These are phyloP conservation scores for Colletotrichum brevisporum DNA, from an alignment of 2,329 filamentous ascomycete genomes.

Conservation along the genomic window DNA sequence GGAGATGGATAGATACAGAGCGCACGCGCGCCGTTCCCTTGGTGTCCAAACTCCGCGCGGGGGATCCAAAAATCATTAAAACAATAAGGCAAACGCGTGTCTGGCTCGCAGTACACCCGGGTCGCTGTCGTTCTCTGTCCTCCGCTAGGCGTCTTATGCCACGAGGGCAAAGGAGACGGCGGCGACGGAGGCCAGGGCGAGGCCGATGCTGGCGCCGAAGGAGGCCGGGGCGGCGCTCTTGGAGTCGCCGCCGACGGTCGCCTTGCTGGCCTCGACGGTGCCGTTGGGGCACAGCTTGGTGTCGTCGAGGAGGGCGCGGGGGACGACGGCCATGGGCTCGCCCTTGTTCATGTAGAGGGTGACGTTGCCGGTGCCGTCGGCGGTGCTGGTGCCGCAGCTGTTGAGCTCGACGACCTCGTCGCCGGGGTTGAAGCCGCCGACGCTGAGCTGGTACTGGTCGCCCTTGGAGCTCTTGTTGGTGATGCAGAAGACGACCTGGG, in stretches of 20 bases:
- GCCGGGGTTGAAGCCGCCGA: constrained; percentile 36
- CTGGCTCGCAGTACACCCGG: constrained; percentile 20
- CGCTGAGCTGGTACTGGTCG: constrained; percentile 29
- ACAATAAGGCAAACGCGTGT: constrained; percentile 18
- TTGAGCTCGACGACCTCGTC: constrained; percentile 35
- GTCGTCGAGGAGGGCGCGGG: constrained; percentile 16
- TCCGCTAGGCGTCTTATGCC: constrained; percentile 12
- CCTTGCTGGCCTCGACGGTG: constrained; percentile 26
- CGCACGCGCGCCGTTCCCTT: neutral
- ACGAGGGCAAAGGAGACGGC: constrained; percentile 32
- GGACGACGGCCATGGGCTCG: constrained; percentile 32
- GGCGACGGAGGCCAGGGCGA: constrained; percentile 30
- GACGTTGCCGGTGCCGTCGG: constrained; percentile 38
- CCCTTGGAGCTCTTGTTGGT: constrained; percentile 40
- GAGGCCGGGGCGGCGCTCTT: constrained; percentile 20
- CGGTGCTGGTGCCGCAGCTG: constrained; percentile 29
- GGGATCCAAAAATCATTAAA: constrained; percentile 5
- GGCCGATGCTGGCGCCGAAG: constrained; percentile 24
- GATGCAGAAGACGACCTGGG: constrained; percentile 39
- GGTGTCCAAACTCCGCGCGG: constrained; percentile 23
- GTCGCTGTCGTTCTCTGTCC: neutral
- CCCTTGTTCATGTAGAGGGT: constrained; percentile 38
- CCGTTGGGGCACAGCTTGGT: constrained; percentile 32
- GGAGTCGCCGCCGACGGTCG: constrained; percentile 7
- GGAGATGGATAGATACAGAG: constrained; percentile 17